Conservation (phyloP, 148 eudicot species). For the Persicaria tinctoria region DNA sequence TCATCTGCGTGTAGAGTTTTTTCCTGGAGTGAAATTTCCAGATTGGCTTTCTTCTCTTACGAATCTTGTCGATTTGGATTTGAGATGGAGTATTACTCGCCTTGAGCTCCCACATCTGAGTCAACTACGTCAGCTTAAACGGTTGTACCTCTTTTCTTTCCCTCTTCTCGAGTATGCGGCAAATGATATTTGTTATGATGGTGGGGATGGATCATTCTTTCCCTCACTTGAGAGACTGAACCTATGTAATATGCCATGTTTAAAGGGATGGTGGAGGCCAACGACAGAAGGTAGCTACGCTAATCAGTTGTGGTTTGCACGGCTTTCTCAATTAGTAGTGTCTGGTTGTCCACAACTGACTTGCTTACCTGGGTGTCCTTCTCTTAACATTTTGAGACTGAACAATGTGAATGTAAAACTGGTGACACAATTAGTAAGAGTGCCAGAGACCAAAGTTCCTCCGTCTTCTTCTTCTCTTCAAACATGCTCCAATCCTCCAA, state of each 20-base stretch:
- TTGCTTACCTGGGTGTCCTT: constrained; percentile 13
- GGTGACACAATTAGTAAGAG: background rate
- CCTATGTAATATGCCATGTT: background rate
- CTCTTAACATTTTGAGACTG: background rate
- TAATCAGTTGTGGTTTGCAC: constrained; percentile 10
- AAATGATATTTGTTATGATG: too few relatives aligned
- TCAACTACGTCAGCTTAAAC: too few relatives aligned
- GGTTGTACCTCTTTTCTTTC: accelerated
- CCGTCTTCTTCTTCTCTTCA: background rate
- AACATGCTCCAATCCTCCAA: background rate
- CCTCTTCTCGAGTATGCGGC: too few relatives aligned
- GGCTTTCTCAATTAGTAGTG: background rate
- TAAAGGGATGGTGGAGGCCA: constrained; percentile 28
- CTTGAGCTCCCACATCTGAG: too few relatives aligned
- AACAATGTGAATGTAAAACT: background rate
- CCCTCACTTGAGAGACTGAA: constrained; percentile 22
- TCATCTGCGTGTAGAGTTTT: too few relatives aligned
- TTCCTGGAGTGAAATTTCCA: too few relatives aligned
- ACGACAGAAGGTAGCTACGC: background rate
- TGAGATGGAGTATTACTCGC: too few relatives aligned
- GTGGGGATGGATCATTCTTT: constrained; percentile 13
- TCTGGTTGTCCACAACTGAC: background rate
- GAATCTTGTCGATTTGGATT: too few relatives aligned
- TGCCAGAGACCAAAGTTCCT: background rate
- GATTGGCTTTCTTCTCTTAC: too few relatives aligned